Evolutionary conservation across 2,329 filamentous ascomycete genomes (phyloP), one percentile per base, ranked within the genome.

Genomic region (Fusarium palustre): DNA sequence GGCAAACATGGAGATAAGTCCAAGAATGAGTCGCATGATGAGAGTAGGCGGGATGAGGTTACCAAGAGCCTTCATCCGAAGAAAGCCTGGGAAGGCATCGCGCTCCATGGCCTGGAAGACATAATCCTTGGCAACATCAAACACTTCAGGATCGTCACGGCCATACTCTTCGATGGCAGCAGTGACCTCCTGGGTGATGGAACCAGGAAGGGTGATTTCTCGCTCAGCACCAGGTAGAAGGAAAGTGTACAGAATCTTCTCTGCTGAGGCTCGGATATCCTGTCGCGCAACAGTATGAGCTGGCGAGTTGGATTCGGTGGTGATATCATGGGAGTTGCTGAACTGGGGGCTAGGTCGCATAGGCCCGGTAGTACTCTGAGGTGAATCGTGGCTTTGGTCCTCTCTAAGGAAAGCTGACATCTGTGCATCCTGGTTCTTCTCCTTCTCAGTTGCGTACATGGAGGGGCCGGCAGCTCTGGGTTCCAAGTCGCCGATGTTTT

Each of bases 21-120:
- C 96, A 71, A 97, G 79, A 46, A 97, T 93, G 53, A 98, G 84
- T 55, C 96, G 88, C 72, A 97, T 86, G 76, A 98, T 89, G 71
- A 97, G 90, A 47, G 93, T 97, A 18, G 95, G 89, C 5, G 95
- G 96, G 30, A 99, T 95, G 16, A 99, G 86, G 76, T 99, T 99
- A 64, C 97, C 97, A 25, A 99, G 85, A 4, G 96, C 96, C 82
- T 98, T 98, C 82, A 93, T 93, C 76, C 95, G 88, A 62, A 99
- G 85, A 81, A 99, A 99, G 1, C 95, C 95, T 1, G 97, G 96
- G 78, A 97, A 99, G n/a, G 97, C 96, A 82, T 99, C 96, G 58
- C 97, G 89, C 82, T 99, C 97, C 96, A 99, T 99, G 34, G 97
- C 97, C 81, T 99, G 97, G 80, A 98, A 99, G 67, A 98, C 96